Evolutionary conservation across 345 rosid species (phyloP).

Genomic region (Gossypium anomalum): DNA sequence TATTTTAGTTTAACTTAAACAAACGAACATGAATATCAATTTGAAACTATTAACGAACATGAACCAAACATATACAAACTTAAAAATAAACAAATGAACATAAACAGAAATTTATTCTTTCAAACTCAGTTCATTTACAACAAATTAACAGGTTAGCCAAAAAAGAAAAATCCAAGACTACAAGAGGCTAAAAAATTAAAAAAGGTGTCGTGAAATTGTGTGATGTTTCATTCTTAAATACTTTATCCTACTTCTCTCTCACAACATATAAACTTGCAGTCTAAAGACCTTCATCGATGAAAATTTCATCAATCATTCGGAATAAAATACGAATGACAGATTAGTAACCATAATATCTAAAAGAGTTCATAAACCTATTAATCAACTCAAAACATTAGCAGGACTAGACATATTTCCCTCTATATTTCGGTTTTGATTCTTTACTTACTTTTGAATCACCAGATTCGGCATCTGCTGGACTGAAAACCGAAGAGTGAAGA

Average conservation of each 20-base stretch:
- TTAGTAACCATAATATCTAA: neutral
- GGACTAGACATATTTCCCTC: neutral
- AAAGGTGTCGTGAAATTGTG: neutral
- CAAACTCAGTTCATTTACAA: neutral
- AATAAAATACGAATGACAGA: conserved; percentile 8
- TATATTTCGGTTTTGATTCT: neutral
- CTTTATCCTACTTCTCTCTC: neutral
- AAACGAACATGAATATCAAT: too few species aligned
- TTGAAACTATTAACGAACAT: too few species aligned
- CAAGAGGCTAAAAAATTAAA: too few species aligned
- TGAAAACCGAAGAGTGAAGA: conserved; percentile 82
- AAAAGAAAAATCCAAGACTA: neutral
- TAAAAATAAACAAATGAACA: too few species aligned
- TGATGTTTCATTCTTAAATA: neutral
- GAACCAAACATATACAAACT: too few species aligned
- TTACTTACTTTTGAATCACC: conserved; percentile 1
- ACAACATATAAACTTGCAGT: neutral
- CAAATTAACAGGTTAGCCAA: neutral
- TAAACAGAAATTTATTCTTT: too few species aligned
- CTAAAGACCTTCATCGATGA: neutral
- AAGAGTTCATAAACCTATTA: neutral
- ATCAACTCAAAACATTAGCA: neutral
- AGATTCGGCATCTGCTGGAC: conserved; percentile 35
- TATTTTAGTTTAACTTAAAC: too few species aligned
- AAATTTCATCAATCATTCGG: neutral